Base-by-base conservation (phyloP, 106 monocot species). In the Alisma plantagoaquatica region DNA sequence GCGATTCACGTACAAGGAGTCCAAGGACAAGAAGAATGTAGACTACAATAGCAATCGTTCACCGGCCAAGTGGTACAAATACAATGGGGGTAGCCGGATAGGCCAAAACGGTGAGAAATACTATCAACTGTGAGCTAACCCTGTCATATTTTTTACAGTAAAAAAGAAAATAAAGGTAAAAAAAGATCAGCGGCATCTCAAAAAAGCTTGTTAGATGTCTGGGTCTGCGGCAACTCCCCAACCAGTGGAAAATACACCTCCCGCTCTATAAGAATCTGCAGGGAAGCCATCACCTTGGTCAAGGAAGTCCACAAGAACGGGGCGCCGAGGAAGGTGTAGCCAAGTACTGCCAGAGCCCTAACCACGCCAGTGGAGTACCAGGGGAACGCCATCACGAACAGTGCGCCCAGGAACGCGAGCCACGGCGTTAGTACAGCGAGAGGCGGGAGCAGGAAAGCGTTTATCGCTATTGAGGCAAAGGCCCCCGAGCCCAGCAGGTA, bases 291-390 rank as follows among this genome's bases (percentile, higher is more conserved):
- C 21, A 79, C 63, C 62, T 68, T 92, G 31, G 27, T 35, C 52
- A 82, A 27, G 0, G 78, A 73, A 1, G 38, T 72, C 92, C 92
- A 86, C 22, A 74, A 21, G 41, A 86, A 61, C 0, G 92, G 92
- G 0, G 92, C 77, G 18, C 54, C 56, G 46, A 73, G 65, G 41
- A 82, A 79, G 15, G 78, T 67, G 21, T 92, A 92, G 3, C 23
- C 75, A 47, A 74, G 68, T 54, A 92, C 24, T 6, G 58, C 46
- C 42, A 92, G 53, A 8, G 78, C 92, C 49, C 92, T 68, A 3
- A 78, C 73, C 16, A 92, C 61, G 10, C 92, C 92, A 60, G 75
- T 64, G 0, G 81, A 58, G 54, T 92, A 86, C 92, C 85, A 92
- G 2, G 92, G 92, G 45, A 30, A 78, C 26, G 82, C 81, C 92